Base-by-base conservation (phyloP, 768 basidiomycete genomes). In the Russula abietina region DNA sequence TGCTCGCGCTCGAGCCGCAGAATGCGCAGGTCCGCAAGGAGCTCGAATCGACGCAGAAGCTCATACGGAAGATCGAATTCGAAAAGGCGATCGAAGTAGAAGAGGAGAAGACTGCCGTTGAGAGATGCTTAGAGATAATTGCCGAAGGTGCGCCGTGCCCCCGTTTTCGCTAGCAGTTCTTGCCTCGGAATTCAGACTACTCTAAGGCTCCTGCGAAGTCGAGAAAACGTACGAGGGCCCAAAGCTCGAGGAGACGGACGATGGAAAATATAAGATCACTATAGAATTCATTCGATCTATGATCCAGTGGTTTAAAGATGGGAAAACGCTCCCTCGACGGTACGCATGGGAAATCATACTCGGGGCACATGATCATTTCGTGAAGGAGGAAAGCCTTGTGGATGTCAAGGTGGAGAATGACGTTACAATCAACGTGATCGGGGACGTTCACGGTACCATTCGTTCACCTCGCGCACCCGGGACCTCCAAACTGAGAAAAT, bases 341-440 rank as follows among this genome's bases (percentile, higher is more conserved):
- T 88, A 93, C 64, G 93, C 88, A 30, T 98, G 93, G 95, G 93
- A 98, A 76, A 98, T 99, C 68, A 81, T 94, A 26, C 79, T 99
- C 17, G 93, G 91, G 11, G 93, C 91, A 64, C 82, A 90, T 71
- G 80, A 83, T 22, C 78, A 83, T 22, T 87, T 98, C 69, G 77
- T 79, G 17, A 81, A 86, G 68, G 92, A 94, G 70, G 84, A 88
- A 63, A 93, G 86, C 66, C 68, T 99, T 70, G 91, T 95, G 17
- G 82, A 88, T 56, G 80, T 95, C 26, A 75, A 80, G 55, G 74
- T 99, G 26, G 79, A 81, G 30, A 86, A 93, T 16, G 94, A 88
- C 0, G 78, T 86, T 59, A 93, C 87, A 0, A 85, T 88, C 71
- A 94, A 98, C 74, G 87, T 99, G 60, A 94, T 99, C 68, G 97